Evolutionary conservation across 2,329 filamentous ascomycete species (phyloP).

Genomic region (Pyrenochaeta sp.): DNA sequence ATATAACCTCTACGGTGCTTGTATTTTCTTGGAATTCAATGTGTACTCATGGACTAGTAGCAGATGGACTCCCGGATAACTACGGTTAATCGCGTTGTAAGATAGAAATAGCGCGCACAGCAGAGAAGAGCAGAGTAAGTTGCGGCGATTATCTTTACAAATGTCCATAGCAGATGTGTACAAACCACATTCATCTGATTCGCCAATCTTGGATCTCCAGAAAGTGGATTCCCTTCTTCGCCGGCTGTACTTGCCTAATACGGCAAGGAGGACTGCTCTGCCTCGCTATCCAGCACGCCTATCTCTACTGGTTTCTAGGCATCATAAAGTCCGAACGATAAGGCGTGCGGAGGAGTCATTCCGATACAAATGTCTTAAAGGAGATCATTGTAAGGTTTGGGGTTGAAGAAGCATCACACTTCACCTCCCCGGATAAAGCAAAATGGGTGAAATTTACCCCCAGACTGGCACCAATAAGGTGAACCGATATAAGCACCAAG

Average conservation of each 20-base stretch:
- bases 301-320: background rate
- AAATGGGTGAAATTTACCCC: slow-evolving; percentile 14
- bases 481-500: slow-evolving; percentile 70
- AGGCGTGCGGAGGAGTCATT: background rate
- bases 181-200: background rate
- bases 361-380: too few relatives aligned
- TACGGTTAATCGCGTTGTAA: too few relatives aligned
- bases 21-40: too few relatives aligned
- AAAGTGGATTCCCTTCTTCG: too few relatives aligned
- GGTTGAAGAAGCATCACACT: background rate
- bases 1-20: too few relatives aligned
- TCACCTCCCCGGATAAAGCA: slow-evolving; percentile 8
- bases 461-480: slow-evolving; percentile 55
- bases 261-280: background rate
- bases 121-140: background rate
- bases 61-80: too few relatives aligned
- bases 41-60: too few relatives aligned
- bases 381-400: background rate
- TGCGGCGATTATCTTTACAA: background rate
- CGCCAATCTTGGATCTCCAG: background rate
- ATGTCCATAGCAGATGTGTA: background rate
- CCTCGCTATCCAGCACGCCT: slow-evolving; percentile 1
- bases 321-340: background rate
- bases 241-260: slow-evolving; percentile 6
- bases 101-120: too few relatives aligned